Evolutionary conservation across 176 grass and related monocot genomes (phyloP), one percentile per base, ranked within the genome.

Genomic region (Avena eriantha): DNA sequence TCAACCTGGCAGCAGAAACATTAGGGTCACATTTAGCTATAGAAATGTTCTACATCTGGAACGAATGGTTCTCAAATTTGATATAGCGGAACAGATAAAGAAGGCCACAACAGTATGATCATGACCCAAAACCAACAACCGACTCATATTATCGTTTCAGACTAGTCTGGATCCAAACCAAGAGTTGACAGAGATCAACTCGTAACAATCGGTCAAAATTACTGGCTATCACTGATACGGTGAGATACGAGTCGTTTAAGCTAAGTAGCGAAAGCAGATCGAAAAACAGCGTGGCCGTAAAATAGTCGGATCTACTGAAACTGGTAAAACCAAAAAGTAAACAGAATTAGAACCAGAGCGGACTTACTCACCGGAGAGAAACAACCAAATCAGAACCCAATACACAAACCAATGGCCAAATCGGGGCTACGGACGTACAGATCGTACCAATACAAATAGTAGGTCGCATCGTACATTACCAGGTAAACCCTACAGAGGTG

Each of bases 1-100:
- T 97, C 93, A 56, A 97, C 95, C 95, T 97, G 74, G 24, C 16
- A 81, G 26, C 45, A 54, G 10, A 53, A 68, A 7, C 18, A 9
- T 69, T 17, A 53, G 13, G 17, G 18, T 55, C 7, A 39, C 65
- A 54, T 12, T 26, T 15, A 35, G 80, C 63, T 36, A 53, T 71
- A 43, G 36, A 13, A 43, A 14, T 33, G 15, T 56, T 56, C 0
- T 39, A 48, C 51, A 3, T 18, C 18, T 35, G 0, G 10, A 69
- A 16, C 39, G 49, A 34, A 68, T 16, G 2, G 70, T 68, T 55
- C 65, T 39, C 18, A 24, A 55, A 41, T 50, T 50, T 67, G 65
- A 49, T 29, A 17, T 29, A 9, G 7, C 14, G 10, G 64, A 53
- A 51, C 80, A 53, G 68, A 36, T 36, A 29, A 54, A 34, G 15